Percentiles rank a stretch among this genome's conserved stretches.
phyloP scores from a whole-genome alignment of 108 stramenopile genomes.

The Nannochloropsis oceanica region DNA sequence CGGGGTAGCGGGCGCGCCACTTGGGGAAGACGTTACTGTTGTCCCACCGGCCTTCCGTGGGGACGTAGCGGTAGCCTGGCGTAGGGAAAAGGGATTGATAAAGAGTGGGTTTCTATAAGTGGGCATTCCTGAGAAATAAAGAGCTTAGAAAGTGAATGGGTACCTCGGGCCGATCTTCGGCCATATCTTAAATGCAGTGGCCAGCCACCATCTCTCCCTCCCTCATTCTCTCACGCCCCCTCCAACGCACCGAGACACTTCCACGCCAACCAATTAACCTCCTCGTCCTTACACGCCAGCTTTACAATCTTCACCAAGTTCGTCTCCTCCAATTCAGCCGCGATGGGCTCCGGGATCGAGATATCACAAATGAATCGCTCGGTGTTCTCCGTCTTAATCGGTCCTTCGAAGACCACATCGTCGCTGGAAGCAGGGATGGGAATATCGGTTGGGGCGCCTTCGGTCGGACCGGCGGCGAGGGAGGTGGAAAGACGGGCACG shows the following conservation, averaged over 20 bases:
- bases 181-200: too few relatives aligned
- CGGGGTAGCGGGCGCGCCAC: conserved; percentile 68
- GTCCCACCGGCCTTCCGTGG: conserved; percentile 42
- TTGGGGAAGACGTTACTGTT: conserved; percentile 60
- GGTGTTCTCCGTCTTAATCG: neutral
- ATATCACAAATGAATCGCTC: neutral
- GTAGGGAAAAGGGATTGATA: conserved; percentile 4
- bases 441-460: neutral
- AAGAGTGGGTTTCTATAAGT: neutral
- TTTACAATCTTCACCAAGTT: conserved; percentile 41
- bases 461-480: neutral
- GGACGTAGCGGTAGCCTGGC: conserved; percentile 26
- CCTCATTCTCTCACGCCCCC: too few relatives aligned
- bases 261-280: conserved; percentile 77
- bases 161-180: too few relatives aligned
- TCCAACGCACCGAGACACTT: conserved; percentile 74
- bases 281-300: conserved; percentile 55
- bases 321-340: neutral
- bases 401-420: neutral
- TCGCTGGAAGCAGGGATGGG: neutral
- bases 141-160: neutral
- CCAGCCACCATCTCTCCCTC: too few relatives aligned
- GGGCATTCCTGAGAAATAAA: neutral
- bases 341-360: neutral
- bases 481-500: neutral